phyloP scores from a whole-genome alignment of 139 green algal species.

The Astrephomene gubernaculifera region DNA sequence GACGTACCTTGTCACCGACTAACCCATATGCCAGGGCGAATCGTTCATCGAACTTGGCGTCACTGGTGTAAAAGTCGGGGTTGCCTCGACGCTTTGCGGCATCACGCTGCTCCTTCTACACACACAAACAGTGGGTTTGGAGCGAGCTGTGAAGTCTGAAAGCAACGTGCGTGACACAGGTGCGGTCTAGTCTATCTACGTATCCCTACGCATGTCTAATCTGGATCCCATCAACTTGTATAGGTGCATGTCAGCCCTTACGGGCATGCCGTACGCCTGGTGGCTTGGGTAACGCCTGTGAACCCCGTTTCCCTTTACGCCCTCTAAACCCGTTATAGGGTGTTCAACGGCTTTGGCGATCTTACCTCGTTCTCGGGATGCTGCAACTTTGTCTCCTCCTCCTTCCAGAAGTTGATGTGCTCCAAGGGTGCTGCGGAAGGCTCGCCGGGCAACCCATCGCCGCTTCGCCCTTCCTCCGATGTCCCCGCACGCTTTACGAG shows the following conservation, averaged over 20 bases:
- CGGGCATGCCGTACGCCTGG: too few relatives aligned
- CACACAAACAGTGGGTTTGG: too few relatives aligned
- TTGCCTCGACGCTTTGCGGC: conserved; percentile 70
- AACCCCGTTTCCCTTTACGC: too few relatives aligned
- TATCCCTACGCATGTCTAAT: too few relatives aligned
- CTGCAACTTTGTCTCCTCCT: conserved; percentile 55
- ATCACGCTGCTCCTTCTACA: conserved; percentile 30
- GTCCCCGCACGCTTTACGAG: conserved; percentile 58
- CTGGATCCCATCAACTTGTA: too few relatives aligned
- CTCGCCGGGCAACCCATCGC: neutral
- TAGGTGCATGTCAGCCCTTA: too few relatives aligned
- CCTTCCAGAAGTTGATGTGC: conserved; percentile 78
- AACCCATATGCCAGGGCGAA: conserved; percentile 76
- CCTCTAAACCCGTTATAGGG: too few relatives aligned
- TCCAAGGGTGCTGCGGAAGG: conserved; percentile 27
- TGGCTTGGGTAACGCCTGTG: too few relatives aligned
- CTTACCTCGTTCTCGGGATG: conserved; percentile 68
- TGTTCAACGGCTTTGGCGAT: too few relatives aligned
- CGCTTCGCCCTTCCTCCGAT: neutral
- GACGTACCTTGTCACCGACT: conserved; percentile 38
- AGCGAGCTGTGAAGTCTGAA: too few relatives aligned
- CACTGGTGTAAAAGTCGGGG: conserved; percentile 75
- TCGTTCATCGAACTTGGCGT: conserved; percentile 85
- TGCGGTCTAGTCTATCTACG: too few relatives aligned
- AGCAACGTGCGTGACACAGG: too few relatives aligned